These are phyloP conservation scores for Vickermania ingenoplastis DNA, from an alignment of 208 protist genomes.

Conservation along the genomic window DNA sequence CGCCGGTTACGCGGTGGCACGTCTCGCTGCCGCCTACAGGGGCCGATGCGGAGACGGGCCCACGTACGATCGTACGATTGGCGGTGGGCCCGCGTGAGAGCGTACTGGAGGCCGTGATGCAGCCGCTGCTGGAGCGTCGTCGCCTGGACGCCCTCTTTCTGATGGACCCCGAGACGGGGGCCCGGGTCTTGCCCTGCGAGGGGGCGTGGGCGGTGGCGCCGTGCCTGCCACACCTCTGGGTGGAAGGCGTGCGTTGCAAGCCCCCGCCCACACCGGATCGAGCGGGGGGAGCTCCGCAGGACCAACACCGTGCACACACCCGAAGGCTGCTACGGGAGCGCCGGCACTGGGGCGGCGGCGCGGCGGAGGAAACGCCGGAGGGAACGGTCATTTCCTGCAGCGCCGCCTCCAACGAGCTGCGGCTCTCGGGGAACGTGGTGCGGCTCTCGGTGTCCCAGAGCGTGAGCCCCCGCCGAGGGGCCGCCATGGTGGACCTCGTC, in stretches of 20 bases:
- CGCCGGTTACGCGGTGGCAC: not conserved
- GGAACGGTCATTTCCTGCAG: not conserved
- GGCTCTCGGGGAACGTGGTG: no score
- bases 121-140: constrained; percentile 12
- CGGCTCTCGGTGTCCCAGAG: no score
- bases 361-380: no score
- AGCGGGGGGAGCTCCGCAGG: no score
- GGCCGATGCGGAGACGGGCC: not conserved
- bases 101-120: constrained; percentile 12
- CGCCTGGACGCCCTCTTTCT: constrained; percentile 11
- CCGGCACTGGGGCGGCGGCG: no score
- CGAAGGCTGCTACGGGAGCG: no score
- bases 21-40: not conserved
- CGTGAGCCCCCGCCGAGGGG: no score
- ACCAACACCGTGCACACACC: no score
- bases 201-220: constrained; percentile 10
- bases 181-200: constrained; percentile 52
- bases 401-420: no score
- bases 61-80: constrained; percentile 3
- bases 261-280: not conserved
- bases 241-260: constrained; percentile 4
- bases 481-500: no score
- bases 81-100: constrained; percentile 8
- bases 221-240: constrained; percentile 5
- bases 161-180: constrained; percentile 35